phyloP scores from a whole-genome alignment of 176 grass and related monocot genomes.

The Stipa capillata region DNA sequence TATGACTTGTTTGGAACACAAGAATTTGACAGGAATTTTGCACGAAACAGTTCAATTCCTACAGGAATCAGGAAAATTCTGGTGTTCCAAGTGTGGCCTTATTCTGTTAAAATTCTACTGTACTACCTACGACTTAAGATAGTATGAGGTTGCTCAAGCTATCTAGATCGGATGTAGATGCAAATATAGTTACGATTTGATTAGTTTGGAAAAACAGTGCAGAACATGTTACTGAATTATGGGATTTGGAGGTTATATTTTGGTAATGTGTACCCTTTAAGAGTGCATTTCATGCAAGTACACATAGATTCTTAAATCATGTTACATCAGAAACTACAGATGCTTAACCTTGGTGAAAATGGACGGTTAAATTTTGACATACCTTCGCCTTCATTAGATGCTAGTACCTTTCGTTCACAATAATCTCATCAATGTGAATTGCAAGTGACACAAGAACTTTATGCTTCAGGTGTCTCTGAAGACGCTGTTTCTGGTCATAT shows the following conservation, averaged over 20 bases:
- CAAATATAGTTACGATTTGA: background rate
- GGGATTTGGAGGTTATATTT: background rate
- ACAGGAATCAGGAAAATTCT: background rate
- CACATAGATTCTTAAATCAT: background rate
- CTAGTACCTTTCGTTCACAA: background rate
- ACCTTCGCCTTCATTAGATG: background rate
- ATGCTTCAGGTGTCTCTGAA: constrained; percentile 84
- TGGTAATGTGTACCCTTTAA: background rate
- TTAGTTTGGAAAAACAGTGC: background rate
- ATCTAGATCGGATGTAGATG: no score
- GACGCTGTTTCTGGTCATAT: constrained; percentile 99
- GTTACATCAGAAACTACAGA: background rate
- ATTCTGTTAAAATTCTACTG: background rate
- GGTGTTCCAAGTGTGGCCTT: background rate
- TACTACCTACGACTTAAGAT: background rate
- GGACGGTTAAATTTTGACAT: background rate
- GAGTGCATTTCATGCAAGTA: background rate
- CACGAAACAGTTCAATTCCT: no score
- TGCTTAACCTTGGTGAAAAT: background rate
- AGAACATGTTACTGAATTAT: background rate
- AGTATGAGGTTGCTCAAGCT: background rate
- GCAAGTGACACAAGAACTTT: background rate
- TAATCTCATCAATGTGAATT: background rate
- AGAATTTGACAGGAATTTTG: no score
- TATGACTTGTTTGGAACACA: background rate